phyloP scores from a whole-genome alignment of 2,329 filamentous ascomycete genomes.

The Cladosporium cucumerinum region DNA sequence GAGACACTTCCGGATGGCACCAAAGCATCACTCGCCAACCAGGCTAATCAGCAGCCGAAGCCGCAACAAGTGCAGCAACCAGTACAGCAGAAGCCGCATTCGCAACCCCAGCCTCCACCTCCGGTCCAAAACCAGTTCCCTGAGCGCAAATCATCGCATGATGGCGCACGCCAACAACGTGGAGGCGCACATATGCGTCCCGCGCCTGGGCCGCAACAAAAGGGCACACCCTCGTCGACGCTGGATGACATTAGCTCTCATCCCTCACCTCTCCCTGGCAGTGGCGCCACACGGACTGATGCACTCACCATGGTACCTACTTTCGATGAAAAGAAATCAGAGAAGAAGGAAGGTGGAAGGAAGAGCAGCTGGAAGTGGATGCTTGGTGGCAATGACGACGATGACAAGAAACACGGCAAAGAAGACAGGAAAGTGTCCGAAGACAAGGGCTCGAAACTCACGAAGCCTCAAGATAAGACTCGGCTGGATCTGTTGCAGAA shows the following conservation, averaged over 20 bases:
- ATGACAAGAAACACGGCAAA: slow-evolving; percentile 60
- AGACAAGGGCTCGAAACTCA: slow-evolving; percentile 52
- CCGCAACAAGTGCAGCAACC: slow-evolving; percentile 32
- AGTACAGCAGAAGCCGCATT: slow-evolving; percentile 20
- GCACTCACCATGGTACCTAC: slow-evolving; percentile 78
- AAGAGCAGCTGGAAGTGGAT: slow-evolving; percentile 89
- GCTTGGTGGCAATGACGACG: slow-evolving; percentile 65
- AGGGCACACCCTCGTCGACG: slow-evolving; percentile 36
- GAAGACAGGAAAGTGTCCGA: slow-evolving; percentile 27
- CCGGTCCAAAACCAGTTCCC: slow-evolving; percentile 38
- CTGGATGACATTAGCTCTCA: slow-evolving; percentile 64
- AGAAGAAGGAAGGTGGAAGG: slow-evolving; percentile 61
- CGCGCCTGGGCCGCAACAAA: slow-evolving; percentile 25
- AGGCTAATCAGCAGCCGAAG: slow-evolving; percentile 21
- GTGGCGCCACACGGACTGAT: slow-evolving; percentile 66
- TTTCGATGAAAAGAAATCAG: slow-evolving; percentile 67
- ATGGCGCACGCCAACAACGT: slow-evolving; percentile 32
- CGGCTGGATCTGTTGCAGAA: slow-evolving; percentile 82
- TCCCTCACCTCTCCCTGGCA: slow-evolving; percentile 67
- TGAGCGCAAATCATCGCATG: slow-evolving; percentile 49
- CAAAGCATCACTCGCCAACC: slow-evolving; percentile 28
- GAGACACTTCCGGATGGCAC: slow-evolving; percentile 54
- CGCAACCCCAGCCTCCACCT: background rate
- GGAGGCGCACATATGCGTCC: slow-evolving; percentile 34
- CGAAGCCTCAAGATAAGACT: slow-evolving; percentile 66